Conservation (phyloP, 2,329 filamentous ascomycete species). For the Xylaria sp. region DNA sequence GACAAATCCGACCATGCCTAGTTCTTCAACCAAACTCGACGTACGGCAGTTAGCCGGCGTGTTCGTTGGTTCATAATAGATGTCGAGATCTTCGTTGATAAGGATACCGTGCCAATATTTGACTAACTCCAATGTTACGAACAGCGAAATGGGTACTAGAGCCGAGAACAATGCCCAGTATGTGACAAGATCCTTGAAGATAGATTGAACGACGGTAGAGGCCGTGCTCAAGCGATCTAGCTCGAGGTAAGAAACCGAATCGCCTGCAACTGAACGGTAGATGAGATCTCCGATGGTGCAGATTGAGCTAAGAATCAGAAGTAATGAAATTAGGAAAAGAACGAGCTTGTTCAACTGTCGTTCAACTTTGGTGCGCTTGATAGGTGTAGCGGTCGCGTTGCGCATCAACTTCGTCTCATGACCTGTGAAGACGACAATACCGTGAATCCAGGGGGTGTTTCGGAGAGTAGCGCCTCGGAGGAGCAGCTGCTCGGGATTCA, state of each 20-base stretch:
- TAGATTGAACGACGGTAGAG: slow-evolving; percentile 60
- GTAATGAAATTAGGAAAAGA: slow-evolving; percentile 77
- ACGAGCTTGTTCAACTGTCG: slow-evolving; percentile 91
- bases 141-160: slow-evolving; percentile 92
- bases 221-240: slow-evolving; percentile 56
- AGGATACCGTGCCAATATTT: slow-evolving; percentile 98
- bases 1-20: slow-evolving; percentile 97
- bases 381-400: slow-evolving; percentile 93
- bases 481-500: slow-evolving; percentile 88
- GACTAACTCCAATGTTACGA: slow-evolving; percentile 94
- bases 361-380: slow-evolving; percentile 96
- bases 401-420: slow-evolving; percentile 99
- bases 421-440: slow-evolving; percentile 91
- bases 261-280: slow-evolving; percentile 58
- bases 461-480: slow-evolving; percentile 88
- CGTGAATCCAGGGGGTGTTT: slow-evolving; percentile 96
- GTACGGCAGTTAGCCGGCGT: slow-evolving; percentile 94
- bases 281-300: slow-evolving; percentile 89
- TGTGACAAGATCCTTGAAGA: slow-evolving; percentile 91
- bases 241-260: slow-evolving; percentile 66
- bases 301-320: slow-evolving; percentile 78
- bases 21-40: slow-evolving; percentile 90
- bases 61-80: slow-evolving; percentile 93
- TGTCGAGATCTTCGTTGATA: slow-evolving; percentile 95
- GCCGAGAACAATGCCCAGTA: slow-evolving; percentile 99